Evolutionary conservation across 768 basidiomycete species (phyloP), one percentile per base, ranked within the genome.

Genomic region (Jaapia argillacea): DNA sequence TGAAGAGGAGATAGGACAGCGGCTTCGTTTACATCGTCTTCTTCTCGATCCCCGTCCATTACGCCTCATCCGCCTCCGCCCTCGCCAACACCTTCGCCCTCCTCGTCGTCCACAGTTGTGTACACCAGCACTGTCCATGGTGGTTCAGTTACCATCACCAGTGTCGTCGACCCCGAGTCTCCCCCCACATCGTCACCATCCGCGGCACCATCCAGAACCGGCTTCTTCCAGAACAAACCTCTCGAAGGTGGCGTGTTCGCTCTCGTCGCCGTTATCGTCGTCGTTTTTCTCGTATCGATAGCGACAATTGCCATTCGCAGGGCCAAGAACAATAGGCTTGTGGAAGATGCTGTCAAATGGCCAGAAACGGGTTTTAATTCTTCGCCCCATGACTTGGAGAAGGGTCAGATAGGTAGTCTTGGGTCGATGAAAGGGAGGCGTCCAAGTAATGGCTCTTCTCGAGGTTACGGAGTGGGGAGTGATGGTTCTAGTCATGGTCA

Each of bases 161-260:
- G 54, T 4, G 36, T 40, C 7, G 49, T 60, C 24, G 58, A 60
- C 10, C 42, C 55, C 39, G 36, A 64, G 3, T 54, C 58, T 26
- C 58, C 58, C 1, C 28, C 59, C 24, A 47, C 66, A 6, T 45
- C 59, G 2, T 24, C 62, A 2, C 47, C 65, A 14, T 22, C 54
- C 4, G 49, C 57, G 1, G 24, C 50, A 13, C 14, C 60, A 2
- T 39, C 54, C 13, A 31, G 56, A n/a, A 52, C 58, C 6, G 52
- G 67, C 7, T 86, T 87, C 61, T 55, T 85, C 27, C 59, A 76
- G 45, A 80, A 85, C 59, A 81, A 77, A 58, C 64, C 72, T n/a
- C 64, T 79, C n/a, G 71, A 74, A 33, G 75, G 75, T 5, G 59
- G 72, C 6, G 69, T 84, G 13, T 81, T 85, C 45, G 60, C 68